phyloP scores from a whole-genome alignment of 2,329 filamentous ascomycete species.

The Curvularia hawaiiensis region DNA sequence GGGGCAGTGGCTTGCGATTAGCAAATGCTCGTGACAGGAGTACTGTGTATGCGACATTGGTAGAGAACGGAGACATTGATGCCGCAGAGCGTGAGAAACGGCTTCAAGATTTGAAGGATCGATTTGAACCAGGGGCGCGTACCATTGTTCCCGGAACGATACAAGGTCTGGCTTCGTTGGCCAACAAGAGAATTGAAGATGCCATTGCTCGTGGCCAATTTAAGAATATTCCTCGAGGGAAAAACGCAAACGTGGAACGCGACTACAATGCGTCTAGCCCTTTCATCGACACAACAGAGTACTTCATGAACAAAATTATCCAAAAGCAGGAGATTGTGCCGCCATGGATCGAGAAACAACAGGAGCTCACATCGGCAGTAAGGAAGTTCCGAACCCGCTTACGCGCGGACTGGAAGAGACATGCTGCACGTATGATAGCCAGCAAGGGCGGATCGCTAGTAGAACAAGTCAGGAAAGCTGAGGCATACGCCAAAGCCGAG shows the following conservation, averaged over 20 bases:
- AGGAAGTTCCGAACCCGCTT: conserved; percentile 75
- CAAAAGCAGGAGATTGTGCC: conserved; percentile 94
- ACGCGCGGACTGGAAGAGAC: conserved; percentile 81
- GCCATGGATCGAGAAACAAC: conserved; percentile 99
- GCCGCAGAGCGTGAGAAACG: conserved; percentile 75
- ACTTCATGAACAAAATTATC: conserved; percentile 98
- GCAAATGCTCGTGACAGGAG: conserved; percentile 65
- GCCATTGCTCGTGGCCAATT: conserved; percentile 93
- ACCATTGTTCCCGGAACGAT: conserved; percentile 78
- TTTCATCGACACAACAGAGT: conserved; percentile 95
- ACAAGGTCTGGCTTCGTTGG: conserved; percentile 78
- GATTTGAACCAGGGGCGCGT: conserved; percentile 75
- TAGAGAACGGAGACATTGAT: conserved; percentile 61
- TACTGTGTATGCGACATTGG: conserved; percentile 59
- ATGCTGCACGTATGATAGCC: conserved; percentile 79
- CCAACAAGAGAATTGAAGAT: conserved; percentile 91
- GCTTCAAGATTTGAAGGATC: conserved; percentile 75
- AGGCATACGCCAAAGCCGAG: conserved; percentile 78
- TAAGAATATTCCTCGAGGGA: conserved; percentile 69
- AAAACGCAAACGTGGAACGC: conserved; percentile 79
- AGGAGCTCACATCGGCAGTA: conserved; percentile 76
- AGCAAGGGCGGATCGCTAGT: conserved; percentile 76
- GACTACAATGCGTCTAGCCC: conserved; percentile 83
- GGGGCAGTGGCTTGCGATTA: conserved; percentile 50
- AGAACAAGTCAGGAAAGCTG: conserved; percentile 72